Conservation (phyloP, 73 alveolate genomes). For the Paramecium pentaurelia region DNA sequence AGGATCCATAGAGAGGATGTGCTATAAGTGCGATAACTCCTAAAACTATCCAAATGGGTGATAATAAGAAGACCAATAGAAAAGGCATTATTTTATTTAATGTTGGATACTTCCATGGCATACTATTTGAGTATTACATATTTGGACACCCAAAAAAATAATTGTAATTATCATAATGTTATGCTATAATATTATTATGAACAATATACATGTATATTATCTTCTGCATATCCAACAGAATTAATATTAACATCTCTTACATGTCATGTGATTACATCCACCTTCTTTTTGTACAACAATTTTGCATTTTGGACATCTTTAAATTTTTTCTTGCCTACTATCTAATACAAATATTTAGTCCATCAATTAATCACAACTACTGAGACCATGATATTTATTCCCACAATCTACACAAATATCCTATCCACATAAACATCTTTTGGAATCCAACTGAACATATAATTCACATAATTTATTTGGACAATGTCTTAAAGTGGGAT, state of each 20-base stretch:
- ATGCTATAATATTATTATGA: background rate
- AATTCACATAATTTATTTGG: slow-evolving; percentile 12
- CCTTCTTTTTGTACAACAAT: background rate
- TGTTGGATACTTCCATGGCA: slow-evolving; percentile 22
- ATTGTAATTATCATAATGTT: background rate
- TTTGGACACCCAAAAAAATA: slow-evolving; percentile 28
- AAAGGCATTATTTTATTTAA: background rate
- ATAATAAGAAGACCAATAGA: background rate
- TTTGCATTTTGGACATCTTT: background rate
- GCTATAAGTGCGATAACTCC: background rate
- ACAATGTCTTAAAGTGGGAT: slow-evolving; percentile 38
- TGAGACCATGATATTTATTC: background rate
- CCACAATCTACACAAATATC: background rate
- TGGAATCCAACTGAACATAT: background rate
- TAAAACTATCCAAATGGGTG: background rate
- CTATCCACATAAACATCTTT: background rate
- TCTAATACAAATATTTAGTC: background rate
- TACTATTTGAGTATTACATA: background rate
- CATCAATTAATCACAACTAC: background rate
- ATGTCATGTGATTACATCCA: slow-evolving; percentile 28
- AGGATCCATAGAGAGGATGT: background rate
- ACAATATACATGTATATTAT: background rate
- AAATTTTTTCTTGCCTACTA: background rate
- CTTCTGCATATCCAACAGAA: slow-evolving; percentile 34
- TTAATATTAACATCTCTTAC: background rate